Percentiles rank a stretch among this genome's conserved stretches.
Evolutionary conservation across 2,329 filamentous ascomycete species (phyloP).

Genomic region (Aspergillus tanneri): DNA sequence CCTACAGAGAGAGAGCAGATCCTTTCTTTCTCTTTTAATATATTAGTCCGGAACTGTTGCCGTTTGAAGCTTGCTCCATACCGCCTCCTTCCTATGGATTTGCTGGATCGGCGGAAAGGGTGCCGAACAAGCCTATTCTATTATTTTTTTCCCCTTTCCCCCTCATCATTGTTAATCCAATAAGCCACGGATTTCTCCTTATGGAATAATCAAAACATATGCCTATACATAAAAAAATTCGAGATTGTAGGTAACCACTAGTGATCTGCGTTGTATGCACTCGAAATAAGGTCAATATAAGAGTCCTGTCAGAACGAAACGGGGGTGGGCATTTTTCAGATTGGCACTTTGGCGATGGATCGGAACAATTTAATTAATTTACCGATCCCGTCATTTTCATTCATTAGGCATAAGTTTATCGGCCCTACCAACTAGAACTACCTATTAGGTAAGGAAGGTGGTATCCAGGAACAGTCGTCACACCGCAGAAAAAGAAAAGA

Average conservation of each 20-base stretch:
- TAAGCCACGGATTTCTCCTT: no score
- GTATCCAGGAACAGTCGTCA: no score
- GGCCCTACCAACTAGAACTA: no score
- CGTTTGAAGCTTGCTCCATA: conserved; percentile 4
- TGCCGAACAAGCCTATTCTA: not conserved
- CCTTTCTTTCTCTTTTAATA: conserved; percentile 18
- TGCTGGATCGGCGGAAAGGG: not conserved
- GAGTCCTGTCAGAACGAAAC: not conserved
- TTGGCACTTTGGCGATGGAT: not conserved
- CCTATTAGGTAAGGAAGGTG: no score
- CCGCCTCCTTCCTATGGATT: not conserved
- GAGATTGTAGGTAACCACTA: no score
- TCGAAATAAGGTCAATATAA: not conserved
- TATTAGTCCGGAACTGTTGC: conserved; percentile 13
- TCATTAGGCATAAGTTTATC: no score
- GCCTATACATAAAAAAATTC: no score
- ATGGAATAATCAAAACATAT: no score
- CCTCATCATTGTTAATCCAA: not conserved
- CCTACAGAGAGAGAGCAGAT: conserved; percentile 14
- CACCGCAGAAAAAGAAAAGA: no score
- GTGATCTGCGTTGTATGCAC: no score
- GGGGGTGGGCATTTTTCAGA: not conserved
- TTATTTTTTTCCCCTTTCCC: not conserved
- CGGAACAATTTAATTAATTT: not conserved
- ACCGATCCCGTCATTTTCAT: no score